Evolutionary conservation across 441 rosid genomes (phyloP), one percentile per base, ranked within the genome.

Genomic region (Bocquillonia castaneifolia): DNA sequence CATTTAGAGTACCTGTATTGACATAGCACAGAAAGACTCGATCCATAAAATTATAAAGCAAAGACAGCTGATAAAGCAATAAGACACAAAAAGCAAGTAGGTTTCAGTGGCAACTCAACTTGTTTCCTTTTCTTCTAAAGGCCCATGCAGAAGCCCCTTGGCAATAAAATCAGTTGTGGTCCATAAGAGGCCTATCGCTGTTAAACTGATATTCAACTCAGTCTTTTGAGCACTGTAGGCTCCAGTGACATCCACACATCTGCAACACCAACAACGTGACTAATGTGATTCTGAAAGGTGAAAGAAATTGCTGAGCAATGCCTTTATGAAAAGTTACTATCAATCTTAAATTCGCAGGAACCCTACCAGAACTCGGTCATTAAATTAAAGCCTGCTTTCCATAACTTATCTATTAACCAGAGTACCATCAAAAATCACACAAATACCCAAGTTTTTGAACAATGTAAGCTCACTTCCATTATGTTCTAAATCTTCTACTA

Each of bases 171-270:
- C 99, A 75, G 96, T 87, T 61, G 90, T 77, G 29, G 96, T 92
- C 99, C 99, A 95, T 68, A 95, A 77, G 68, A 95, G 92, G 65
- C 99, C 95, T 73, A 95, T 82, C 61, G 99, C 94, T 64, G 99
- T 92, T 82, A 95, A 80, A 81, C 98, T 95, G 75, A 95, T 90
- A 77, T 95, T 95, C 76, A 92, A 79, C 81, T 92, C 98, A 29
- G 95, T 84, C 82, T 88, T 89, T 76, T 95, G 99, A 72, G 88
- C 83, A 84, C 98, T 85, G 74, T 95, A 95, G 62, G 98, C 99
- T 81, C 99, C 98, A 75, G 95, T 90, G 61, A 95, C 99, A 77
- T 95, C 97, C 59, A 92, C 83, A 84, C 98, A 95, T 81, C 99
- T 94, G 93, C 77, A 82, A 70, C 70, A 63, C 67, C 42, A 71